These are phyloP conservation scores for Rosa chinensis DNA, from an alignment of 306 rosid genomes.

Conservation along the genomic window DNA sequence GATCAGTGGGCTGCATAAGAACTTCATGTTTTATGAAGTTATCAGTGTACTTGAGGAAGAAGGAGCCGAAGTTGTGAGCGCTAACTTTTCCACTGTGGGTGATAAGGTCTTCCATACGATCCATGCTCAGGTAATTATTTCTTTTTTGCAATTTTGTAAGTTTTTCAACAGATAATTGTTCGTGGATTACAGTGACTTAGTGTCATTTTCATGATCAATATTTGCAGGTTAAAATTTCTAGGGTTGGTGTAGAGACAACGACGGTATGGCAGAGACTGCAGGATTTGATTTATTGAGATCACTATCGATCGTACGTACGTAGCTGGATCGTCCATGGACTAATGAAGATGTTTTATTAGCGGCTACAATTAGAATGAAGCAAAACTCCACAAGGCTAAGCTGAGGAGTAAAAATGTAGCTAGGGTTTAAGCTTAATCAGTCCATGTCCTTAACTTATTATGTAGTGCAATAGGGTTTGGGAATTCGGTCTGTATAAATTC, in stretches of 20 bases:
- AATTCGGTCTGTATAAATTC: neutral
- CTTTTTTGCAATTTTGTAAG: no score
- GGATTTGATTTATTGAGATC: slow-evolving; percentile 29
- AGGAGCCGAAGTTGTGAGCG: slow-evolving; percentile 66
- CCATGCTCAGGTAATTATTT: slow-evolving; percentile 60
- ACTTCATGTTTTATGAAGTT: slow-evolving; percentile 53
- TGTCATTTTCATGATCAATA: neutral
- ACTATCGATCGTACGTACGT: neutral
- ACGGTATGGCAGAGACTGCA: slow-evolving; percentile 54
- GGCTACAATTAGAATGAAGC: neutral
- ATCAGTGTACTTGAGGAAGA: slow-evolving; percentile 60
- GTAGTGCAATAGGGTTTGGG: neutral
- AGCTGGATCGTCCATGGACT: neutral
- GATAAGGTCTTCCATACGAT: slow-evolving; percentile 50
- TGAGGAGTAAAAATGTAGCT: neutral
- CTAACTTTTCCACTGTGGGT: slow-evolving; percentile 41
- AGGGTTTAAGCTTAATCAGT: neutral
- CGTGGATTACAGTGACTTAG: neutral
- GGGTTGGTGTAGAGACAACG: slow-evolving; percentile 65
- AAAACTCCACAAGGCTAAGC: neutral
- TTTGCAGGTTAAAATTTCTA: slow-evolving; percentile 56
- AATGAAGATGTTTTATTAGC: neutral
- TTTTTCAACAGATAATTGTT: neutral
- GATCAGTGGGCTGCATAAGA: slow-evolving; percentile 48
- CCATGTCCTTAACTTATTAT: neutral